A percentile compares a stretch with the other conserved stretches of the same genome.
Evolutionary conservation across 352 stramenopile species (phyloP).

Genomic region (Thalassiosira ordinaria): DNA sequence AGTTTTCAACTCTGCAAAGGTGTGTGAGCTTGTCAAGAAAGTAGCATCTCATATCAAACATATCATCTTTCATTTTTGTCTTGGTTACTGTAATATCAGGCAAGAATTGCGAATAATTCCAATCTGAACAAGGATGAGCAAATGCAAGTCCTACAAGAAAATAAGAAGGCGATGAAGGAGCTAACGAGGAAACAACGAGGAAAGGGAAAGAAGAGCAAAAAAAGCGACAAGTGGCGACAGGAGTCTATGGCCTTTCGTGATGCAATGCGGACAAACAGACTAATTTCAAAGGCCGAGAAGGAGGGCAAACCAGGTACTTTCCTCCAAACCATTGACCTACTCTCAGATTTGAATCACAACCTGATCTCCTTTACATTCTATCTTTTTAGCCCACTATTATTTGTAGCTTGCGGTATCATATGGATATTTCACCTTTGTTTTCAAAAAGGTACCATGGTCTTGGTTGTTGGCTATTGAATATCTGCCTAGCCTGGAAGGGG

Average conservation of each 20-base stretch:
- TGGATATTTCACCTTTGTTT: too few relatives aligned
- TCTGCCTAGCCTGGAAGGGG: too few relatives aligned
- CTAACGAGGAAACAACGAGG: constrained; percentile 17
- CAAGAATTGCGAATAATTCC: constrained; percentile 55
- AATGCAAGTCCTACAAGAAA: constrained; percentile 33
- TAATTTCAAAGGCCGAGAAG: constrained; percentile 17
- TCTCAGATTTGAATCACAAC: too few relatives aligned
- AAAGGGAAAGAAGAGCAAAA: constrained; percentile 38
- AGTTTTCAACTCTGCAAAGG: constrained; percentile 58
- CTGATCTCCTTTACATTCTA: too few relatives aligned
- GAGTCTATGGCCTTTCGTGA: constrained; percentile 37
- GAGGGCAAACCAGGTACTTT: constrained; percentile 15
- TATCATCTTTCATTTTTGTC: neutral
- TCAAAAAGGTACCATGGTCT: too few relatives aligned
- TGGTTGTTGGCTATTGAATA: too few relatives aligned
- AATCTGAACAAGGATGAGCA: constrained; percentile 60
- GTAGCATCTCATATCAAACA: neutral
- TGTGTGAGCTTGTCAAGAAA: neutral
- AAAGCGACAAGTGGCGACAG: constrained; percentile 37
- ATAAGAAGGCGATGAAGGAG: constrained; percentile 53
- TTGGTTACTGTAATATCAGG: constrained; percentile 4
- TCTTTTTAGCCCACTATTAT: neutral
- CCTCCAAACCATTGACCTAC: too few relatives aligned
- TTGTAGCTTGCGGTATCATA: neutral
- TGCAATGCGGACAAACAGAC: constrained; percentile 47